These are phyloP conservation scores for Penicillium psychrofluorescens DNA, from an alignment of 495 filamentous ascomycete species.

Conservation along the genomic window DNA sequence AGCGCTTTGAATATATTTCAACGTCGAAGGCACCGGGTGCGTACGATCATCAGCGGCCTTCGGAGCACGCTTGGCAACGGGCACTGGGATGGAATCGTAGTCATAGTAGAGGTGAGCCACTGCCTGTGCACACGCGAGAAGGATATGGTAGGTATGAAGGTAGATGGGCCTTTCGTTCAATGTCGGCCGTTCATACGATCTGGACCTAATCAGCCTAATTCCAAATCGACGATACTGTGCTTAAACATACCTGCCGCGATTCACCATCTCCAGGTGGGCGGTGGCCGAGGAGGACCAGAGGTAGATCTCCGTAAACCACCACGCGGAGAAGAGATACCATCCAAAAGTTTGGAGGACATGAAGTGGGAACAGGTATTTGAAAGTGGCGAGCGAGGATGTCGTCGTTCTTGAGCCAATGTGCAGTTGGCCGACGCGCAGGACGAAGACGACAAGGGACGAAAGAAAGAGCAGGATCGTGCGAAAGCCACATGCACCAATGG, in stretches of 20 bases:
- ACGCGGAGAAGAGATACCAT: constrained; percentile 72
- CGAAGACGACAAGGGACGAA: constrained; percentile 56
- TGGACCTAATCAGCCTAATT: constrained; percentile 10
- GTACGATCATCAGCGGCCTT: constrained; percentile 30
- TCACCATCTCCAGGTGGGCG: constrained; percentile 64
- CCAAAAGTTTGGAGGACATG: constrained; percentile 58
- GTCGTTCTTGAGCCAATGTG: constrained; percentile 65
- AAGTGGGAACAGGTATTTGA: constrained; percentile 47
- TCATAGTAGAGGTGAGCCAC: constrained; percentile 64
- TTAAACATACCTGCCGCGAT: constrained; percentile 47
- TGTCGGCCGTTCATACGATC: constrained; percentile 60
- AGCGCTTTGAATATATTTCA: constrained; percentile 23
- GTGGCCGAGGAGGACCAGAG: constrained; percentile 62
- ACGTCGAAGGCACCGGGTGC: constrained; percentile 24
- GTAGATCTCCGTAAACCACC: constrained; percentile 76
- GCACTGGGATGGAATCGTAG: constrained; percentile 61
- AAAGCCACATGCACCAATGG: constrained; percentile 65
- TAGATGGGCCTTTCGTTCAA: constrained; percentile 87
- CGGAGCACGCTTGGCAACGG: constrained; percentile 29
- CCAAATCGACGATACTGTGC: too few species aligned
- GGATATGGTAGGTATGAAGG: constrained; percentile 60
- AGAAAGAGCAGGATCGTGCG: constrained; percentile 69
- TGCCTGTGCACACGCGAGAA: constrained; percentile 63
- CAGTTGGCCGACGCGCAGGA: constrained; percentile 79
- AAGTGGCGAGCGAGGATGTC: constrained; percentile 55